Evolutionary conservation across 805 yeast genomes (phyloP).

Genomic region (Ogataea wickerhamii): DNA sequence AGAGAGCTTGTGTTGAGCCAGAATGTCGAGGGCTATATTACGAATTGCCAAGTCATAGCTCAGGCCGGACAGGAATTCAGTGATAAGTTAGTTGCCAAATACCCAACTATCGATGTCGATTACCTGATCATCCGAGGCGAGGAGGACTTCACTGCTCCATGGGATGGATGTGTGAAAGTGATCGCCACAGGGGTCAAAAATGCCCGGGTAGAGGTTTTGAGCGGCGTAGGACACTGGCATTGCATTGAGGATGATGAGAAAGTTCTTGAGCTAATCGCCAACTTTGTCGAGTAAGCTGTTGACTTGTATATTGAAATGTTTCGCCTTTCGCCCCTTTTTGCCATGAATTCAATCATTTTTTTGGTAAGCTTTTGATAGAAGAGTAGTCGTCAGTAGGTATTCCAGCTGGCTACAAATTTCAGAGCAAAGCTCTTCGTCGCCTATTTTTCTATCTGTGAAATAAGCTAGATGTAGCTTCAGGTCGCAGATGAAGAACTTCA

Average conservation of each 20-base stretch:
- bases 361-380: not conserved
- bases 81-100: constrained; percentile 4
- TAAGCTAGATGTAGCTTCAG: constrained; percentile 41
- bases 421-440: constrained; percentile 41
- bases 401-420: constrained; percentile 47
- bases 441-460: constrained; percentile 36
- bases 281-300: constrained; percentile 7
- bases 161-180: constrained; percentile 10
- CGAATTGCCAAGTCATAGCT: constrained; percentile 13
- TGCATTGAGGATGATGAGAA: constrained; percentile 14
- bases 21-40: constrained; percentile 9
- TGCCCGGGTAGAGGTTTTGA: constrained; percentile 1
- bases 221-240: constrained; percentile 18
- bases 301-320: too few relatives aligned
- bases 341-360: too few relatives aligned
- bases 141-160: constrained; percentile 11
- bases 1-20: constrained; percentile 10
- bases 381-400: constrained; percentile 30
- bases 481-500: constrained; percentile 54
- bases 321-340: too few relatives aligned
- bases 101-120: constrained; percentile 7
- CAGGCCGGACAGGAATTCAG: constrained; percentile 6
- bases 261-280: constrained; percentile 5
- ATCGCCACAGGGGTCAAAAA: constrained; percentile 6
- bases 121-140: constrained; percentile 12